Evolutionary conservation across 352 stramenopile species (phyloP).

Genomic region (Thalassiosira mediterranea): DNA sequence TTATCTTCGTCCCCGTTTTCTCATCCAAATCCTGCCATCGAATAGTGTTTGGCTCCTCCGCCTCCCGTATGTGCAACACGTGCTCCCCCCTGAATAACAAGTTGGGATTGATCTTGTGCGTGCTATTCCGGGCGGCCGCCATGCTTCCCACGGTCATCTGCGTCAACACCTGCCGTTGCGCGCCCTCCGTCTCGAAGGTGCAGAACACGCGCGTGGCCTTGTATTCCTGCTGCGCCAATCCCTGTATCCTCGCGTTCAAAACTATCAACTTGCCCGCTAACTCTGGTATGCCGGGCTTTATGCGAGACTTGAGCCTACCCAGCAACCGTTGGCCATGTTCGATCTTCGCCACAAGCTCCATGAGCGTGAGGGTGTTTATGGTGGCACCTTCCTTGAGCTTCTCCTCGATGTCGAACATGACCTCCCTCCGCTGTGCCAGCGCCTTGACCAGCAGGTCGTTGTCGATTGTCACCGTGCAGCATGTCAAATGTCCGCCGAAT

Average conservation of each 20-base stretch:
- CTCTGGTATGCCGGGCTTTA: slow-evolving; percentile 55
- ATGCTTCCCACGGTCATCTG: slow-evolving; percentile 61
- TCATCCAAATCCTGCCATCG: slow-evolving; percentile 75
- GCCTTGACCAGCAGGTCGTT: slow-evolving; percentile 66
- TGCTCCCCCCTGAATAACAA: slow-evolving; percentile 61
- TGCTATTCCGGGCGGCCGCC: slow-evolving; percentile 44
- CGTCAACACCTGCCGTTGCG: slow-evolving; percentile 63
- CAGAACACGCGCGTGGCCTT: slow-evolving; percentile 64
- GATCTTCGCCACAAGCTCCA: slow-evolving; percentile 43
- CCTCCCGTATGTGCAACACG: slow-evolving; percentile 65
- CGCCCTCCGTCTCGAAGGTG: slow-evolving; percentile 76
- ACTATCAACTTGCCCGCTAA: slow-evolving; percentile 59
- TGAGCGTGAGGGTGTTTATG: slow-evolving; percentile 55
- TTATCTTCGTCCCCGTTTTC: slow-evolving; percentile 40
- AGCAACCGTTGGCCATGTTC: slow-evolving; percentile 42
- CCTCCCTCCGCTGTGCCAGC: slow-evolving; percentile 53
- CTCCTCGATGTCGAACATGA: slow-evolving; percentile 57
- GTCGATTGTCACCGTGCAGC: slow-evolving; percentile 60
- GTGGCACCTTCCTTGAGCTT: slow-evolving; percentile 43
- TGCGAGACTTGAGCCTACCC: slow-evolving; percentile 36
- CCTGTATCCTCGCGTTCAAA: slow-evolving; percentile 64
- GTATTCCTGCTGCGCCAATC: slow-evolving; percentile 60
- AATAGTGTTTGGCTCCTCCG: slow-evolving; percentile 68
- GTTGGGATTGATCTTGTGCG: slow-evolving; percentile 46
- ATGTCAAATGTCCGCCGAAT: slow-evolving; percentile 55